phyloP scores from a whole-genome alignment of 2,329 filamentous ascomycete genomes.

The Cladosporium velox region DNA sequence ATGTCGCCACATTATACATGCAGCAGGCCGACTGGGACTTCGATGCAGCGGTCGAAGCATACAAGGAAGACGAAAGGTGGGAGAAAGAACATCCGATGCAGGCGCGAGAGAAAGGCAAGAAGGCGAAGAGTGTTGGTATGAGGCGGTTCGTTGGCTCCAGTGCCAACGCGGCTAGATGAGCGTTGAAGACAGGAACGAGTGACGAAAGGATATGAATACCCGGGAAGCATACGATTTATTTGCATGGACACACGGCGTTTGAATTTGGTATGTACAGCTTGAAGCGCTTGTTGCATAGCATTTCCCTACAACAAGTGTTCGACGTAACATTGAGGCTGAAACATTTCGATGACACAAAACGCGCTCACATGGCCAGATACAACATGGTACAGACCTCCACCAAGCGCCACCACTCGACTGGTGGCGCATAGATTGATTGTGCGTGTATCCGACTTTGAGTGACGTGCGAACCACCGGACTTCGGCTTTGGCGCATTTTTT shows the following conservation, averaged over 20 bases:
- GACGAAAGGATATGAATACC: slow-evolving; percentile 1
- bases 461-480: background rate
- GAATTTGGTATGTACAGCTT: background rate
- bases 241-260: background rate
- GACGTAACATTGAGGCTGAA: background rate
- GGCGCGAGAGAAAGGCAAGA: slow-evolving; percentile 49
- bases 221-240: background rate
- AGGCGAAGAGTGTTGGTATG: slow-evolving; percentile 41
- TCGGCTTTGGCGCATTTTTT: slow-evolving; percentile 18
- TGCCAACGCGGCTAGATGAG: slow-evolving; percentile 4
- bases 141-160: slow-evolving; percentile 38
- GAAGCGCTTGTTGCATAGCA: background rate
- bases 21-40: slow-evolving; percentile 69
- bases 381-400: background rate
- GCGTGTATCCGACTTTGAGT: background rate
- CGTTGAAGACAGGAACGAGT: background rate
- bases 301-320: background rate
- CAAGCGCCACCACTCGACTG: background rate
- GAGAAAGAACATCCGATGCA: slow-evolving; percentile 67
- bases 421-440: background rate
- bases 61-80: slow-evolving; percentile 73
- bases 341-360: background rate
- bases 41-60: slow-evolving; percentile 63
- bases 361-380: background rate
- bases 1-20: slow-evolving; percentile 73